Conservation (phyloP, 148 eudicot genomes). For the Pouteria glomerata region DNA sequence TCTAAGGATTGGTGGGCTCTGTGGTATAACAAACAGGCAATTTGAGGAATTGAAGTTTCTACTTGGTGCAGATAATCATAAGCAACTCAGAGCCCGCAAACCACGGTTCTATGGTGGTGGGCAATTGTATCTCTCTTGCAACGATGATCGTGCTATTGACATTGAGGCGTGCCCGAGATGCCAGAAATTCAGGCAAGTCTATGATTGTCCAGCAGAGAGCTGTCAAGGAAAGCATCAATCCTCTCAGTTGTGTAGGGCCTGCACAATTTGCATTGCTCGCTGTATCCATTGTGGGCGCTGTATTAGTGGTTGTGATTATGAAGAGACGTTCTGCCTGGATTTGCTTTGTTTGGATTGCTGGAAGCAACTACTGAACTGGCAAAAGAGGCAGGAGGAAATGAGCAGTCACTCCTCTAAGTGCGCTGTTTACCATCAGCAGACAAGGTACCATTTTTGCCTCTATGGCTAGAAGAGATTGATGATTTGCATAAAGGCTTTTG, state of each 20-base stretch:
- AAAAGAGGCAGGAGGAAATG: not conserved
- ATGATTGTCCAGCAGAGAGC: slow-evolving; percentile 37
- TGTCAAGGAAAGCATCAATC: slow-evolving; percentile 20
- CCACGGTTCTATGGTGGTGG: slow-evolving; percentile 30
- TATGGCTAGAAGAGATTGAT: slow-evolving; percentile 17
- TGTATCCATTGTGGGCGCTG: slow-evolving; percentile 44
- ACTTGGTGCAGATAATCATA: slow-evolving; percentile 21
- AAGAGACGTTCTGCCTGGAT: slow-evolving; percentile 34
- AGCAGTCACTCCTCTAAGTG: not conserved
- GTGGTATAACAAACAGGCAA: slow-evolving; percentile 24
- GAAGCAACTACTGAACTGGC: slow-evolving; percentile 6
- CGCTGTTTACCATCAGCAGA: slow-evolving; percentile 17
- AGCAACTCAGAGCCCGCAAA: slow-evolving; percentile 15
- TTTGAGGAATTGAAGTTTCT: slow-evolving; percentile 29
- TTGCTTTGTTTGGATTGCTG: slow-evolving; percentile 32
- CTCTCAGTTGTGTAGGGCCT: slow-evolving; percentile 31
- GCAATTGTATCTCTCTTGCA: slow-evolving; percentile 29
- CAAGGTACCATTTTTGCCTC: slow-evolving; percentile 27
- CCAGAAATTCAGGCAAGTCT: slow-evolving; percentile 31
- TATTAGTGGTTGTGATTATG: slow-evolving; percentile 24
- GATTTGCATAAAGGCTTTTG: not conserved
- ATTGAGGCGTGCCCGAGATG: slow-evolving; percentile 45
- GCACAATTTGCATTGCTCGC: slow-evolving; percentile 39
- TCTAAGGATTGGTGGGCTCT: slow-evolving; percentile 33
- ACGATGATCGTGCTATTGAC: slow-evolving; percentile 45